Evolutionary conservation across 768 basidiomycete genomes (phyloP).

Genomic region (Pilatotrama ljubarskyi): DNA sequence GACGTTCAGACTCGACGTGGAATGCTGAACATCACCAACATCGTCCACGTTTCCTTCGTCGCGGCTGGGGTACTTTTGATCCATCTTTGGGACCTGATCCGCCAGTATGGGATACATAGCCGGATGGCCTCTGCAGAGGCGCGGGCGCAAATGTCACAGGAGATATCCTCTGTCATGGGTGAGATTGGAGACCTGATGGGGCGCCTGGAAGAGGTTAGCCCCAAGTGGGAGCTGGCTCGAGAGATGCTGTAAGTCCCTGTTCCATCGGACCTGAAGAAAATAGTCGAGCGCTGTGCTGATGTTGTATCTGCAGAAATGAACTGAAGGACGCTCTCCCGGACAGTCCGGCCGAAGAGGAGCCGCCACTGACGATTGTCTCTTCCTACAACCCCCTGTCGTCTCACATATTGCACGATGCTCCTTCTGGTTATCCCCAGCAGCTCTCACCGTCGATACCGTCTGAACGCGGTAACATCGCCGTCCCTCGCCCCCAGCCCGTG

Average conservation of each 20-base stretch:
- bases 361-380: background rate
- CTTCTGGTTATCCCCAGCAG: background rate
- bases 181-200: slow-evolving; percentile 19
- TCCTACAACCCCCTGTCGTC: background rate
- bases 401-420: background rate
- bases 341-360: slow-evolving; percentile 5
- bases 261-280: too few species aligned
- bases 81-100: slow-evolving; percentile 52
- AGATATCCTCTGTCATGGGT: slow-evolving; percentile 10
- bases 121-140: background rate
- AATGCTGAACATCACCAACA: slow-evolving; percentile 24
- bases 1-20: slow-evolving; percentile 50
- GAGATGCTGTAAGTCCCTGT: slow-evolving; percentile 21
- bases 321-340: slow-evolving; percentile 21
- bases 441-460: slow-evolving; percentile 9
- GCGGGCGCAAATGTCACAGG: slow-evolving; percentile 12
- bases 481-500: background rate
- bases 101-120: slow-evolving; percentile 13
- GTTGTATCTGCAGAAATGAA: slow-evolving; percentile 11
- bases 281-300: background rate
- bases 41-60: slow-evolving; percentile 46
- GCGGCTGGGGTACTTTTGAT: slow-evolving; percentile 55
- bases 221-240: slow-evolving; percentile 24
- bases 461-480: background rate
- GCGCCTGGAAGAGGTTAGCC: slow-evolving; percentile 20